Evolutionary conservation across 306 rosid species (phyloP).

Genomic region (Casuarina equisetifolia): DNA sequence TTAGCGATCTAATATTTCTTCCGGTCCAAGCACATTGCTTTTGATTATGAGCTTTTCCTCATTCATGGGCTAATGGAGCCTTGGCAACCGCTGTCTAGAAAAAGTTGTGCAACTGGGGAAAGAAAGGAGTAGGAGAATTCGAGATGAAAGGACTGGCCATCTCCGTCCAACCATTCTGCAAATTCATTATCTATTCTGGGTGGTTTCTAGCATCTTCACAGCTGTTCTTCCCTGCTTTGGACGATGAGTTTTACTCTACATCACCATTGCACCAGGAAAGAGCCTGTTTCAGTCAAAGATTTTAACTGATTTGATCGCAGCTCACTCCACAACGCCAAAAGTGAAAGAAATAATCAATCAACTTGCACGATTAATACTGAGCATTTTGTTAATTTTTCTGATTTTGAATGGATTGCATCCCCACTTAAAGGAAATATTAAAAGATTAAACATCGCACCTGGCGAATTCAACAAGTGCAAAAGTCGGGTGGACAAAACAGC

Average conservation of each 20-base stretch:
- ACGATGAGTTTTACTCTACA: not conserved
- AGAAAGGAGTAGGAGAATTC: not conserved
- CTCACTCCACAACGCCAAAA: not conserved
- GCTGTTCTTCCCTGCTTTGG: slow-evolving; percentile 3
- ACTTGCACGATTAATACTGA: not conserved
- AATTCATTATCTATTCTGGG: not conserved
- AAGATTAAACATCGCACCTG: too few relatives aligned
- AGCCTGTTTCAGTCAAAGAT: not conserved
- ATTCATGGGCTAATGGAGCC: not conserved
- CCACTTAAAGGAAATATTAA: too few relatives aligned
- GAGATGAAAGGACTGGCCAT: not conserved
- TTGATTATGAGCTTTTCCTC: slow-evolving; percentile 1
- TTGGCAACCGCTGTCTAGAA: not conserved
- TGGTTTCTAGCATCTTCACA: not conserved
- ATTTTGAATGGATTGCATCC: too few relatives aligned
- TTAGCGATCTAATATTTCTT: too few relatives aligned
- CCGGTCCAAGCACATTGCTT: not conserved
- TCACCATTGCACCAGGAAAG: not conserved
- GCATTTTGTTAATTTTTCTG: too few relatives aligned
- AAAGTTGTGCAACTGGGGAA: not conserved
- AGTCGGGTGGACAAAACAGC: too few relatives aligned
- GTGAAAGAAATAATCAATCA: not conserved
- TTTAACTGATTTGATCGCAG: not conserved
- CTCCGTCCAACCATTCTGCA: not conserved
- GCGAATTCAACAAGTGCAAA: too few relatives aligned